Base-by-base conservation (phyloP, 176 grass and related monocot species). In the Bonia amplexicaulis region DNA sequence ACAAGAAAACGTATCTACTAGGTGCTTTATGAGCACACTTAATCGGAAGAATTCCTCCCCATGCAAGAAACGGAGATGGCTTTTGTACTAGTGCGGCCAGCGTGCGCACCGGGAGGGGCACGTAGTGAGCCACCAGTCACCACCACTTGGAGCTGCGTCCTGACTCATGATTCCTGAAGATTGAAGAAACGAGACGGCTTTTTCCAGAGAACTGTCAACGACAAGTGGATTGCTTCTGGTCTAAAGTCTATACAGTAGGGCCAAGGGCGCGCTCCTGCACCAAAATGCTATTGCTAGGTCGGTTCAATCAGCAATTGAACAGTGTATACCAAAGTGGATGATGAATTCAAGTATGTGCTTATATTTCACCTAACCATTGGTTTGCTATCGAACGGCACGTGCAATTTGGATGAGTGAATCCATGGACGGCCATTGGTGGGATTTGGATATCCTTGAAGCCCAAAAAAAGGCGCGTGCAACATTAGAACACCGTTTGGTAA, bases 11-110 rank as follows among this genome's bases (percentile, higher is more conserved):
- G 59, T 11, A 60, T 60, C 48, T 22, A 41, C 12, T 60, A 47
- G 39, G 84, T 75, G 60, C 76, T 78, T 52, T 72, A 65, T 19
- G 11, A 66, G 13, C 73, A 46, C 45, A 19, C 59, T 74, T 40
- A 64, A 64, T 64, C 46, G 40, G 48, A 78, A 72, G 66, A 66
- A 77, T 83, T 74, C 74, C 62, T 79, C 74, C 39, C 41, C 6
- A 5, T 60, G 58, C 19, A 90, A 79, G 80, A 86, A 90, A 90
- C 79, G 49, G 25, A 19, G 66, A 86, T 67, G 51, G 45, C 73
- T 79, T 90, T 90, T 83, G 59, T 67, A 55, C 45, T 60, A 40
- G 73, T 86, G 88, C 73, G 66, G 57, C 37, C 46, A 8, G 46
- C 73, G 84, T 86, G 88, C 55, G 55, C 73, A 73, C 55, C 54